Evolutionary conservation across 371 early-diverging fungal species (phyloP), one percentile per base, ranked within the genome.

Genomic region (Mycotypha africana): DNA sequence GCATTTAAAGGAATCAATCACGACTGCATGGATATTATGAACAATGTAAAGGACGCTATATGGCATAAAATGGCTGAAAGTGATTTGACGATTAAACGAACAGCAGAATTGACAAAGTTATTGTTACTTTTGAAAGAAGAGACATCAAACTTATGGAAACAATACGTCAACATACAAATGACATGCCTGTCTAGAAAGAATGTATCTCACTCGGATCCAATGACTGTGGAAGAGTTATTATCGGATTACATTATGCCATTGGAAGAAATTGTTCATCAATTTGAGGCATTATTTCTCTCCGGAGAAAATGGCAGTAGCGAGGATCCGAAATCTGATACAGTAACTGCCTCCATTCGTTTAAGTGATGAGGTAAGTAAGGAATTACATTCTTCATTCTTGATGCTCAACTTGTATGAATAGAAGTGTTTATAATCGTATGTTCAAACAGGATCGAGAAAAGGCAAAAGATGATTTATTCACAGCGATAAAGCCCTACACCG

Each of bases 11-110:
- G 82, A 2, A 88, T 92, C 16, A 85, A 85, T 31, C 67, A 69
- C 16, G 93, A 95, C 34, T 89, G 91, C 38, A 64, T 70, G 26
- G 61, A 63, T 10, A 86, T 88, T 23, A 91, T 91, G 73, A 68
- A 69, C n/a, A 80, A 73, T 37, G 74, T 87, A 11, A 76, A 78
- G 26, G 56, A 47, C 26, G 71, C 75, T 15, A 67, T 89, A 51
- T 55, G 60, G 74, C 53, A 31, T 38, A 50, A 24, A 24, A 54
- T 32, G 47, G 42, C 54, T 58, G 62, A 60, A 12, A 31, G 49
- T 14, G 28, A 28, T 16, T 39, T 51, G 9, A 45, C 45, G 12
- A 24, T 57, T 4, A 43, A 58, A 16, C 69, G 70, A 8, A 68
- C 84, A 17, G 62, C 70, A 6, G 86, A 83, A 15, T 56, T 67